Conservation (phyloP, 139 green algal genomes). For the Tetraselmis chui region DNA sequence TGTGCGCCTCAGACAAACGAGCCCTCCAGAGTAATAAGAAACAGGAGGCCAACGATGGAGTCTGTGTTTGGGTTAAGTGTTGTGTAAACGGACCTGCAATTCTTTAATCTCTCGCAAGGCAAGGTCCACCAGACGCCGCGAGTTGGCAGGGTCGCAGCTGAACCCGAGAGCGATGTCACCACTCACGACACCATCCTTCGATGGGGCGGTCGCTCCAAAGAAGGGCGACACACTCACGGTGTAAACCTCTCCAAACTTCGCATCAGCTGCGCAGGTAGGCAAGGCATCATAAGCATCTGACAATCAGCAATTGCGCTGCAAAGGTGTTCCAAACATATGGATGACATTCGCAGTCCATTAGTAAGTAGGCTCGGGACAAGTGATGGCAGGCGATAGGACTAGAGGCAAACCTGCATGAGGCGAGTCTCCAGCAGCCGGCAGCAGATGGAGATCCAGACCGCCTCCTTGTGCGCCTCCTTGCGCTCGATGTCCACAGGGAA, state of each 20-base stretch:
- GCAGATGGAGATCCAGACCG: conserved; percentile 31
- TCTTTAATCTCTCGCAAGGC: conserved; percentile 47
- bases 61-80: not conserved
- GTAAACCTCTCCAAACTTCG: conserved; percentile 44
- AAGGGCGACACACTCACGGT: conserved; percentile 45
- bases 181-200: conserved; percentile 24
- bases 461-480: not conserved
- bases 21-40: not conserved
- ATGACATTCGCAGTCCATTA: too few relatives aligned
- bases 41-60: not conserved
- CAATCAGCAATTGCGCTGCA: too few relatives aligned
- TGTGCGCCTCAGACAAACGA: not conserved
- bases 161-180: conserved; percentile 75
- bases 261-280: not conserved
- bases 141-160: conserved; percentile 60
- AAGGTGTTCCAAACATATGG: too few relatives aligned
- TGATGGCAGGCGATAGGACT: too few relatives aligned
- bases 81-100: conserved; percentile 2
- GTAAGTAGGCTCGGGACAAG: too few relatives aligned
- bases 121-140: conserved; percentile 41
- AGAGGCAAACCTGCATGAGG: conserved; percentile 41
- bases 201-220: conserved; percentile 54
- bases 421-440: conserved; percentile 64
- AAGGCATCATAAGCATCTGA: too few relatives aligned
- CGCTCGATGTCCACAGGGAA: conserved; percentile 56